These are phyloP conservation scores for Xylaria sp. DNA, from an alignment of 2,329 filamentous ascomycete species.

Conservation along the genomic window DNA sequence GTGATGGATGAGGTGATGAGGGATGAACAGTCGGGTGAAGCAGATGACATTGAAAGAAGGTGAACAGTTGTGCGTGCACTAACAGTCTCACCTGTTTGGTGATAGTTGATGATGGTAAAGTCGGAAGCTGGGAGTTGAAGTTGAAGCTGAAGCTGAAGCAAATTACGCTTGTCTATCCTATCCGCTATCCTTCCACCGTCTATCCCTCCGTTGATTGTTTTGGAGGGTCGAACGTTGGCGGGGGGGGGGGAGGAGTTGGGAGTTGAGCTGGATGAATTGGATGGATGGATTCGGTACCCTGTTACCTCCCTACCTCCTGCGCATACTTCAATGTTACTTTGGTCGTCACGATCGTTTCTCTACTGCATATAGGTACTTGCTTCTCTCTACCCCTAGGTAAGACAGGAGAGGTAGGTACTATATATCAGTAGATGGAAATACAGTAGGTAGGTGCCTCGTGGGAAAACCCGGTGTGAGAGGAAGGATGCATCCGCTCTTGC, in stretches of 20 bases:
- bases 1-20: not conserved
- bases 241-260: too few species aligned
- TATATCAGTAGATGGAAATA: not conserved
- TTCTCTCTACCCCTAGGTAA: not conserved
- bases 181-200: not conserved
- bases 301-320: not conserved
- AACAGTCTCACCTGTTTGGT: not conserved
- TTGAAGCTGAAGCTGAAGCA: not conserved
- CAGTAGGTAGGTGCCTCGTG: not conserved
- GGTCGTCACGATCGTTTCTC: too few species aligned
- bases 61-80: not conserved
- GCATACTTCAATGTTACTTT: not conserved
- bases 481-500: not conserved
- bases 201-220: not conserved
- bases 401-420: not conserved
- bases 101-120: not conserved
- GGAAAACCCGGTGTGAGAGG: not conserved
- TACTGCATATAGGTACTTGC: not conserved
- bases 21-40: not conserved
- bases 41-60: not conserved
- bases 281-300: not conserved
- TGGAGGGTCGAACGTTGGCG: too few species aligned
- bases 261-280: not conserved
- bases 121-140: not conserved
- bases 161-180: not conserved